Evolutionary conservation across 768 basidiomycete species (phyloP), one percentile per base, ranked within the genome.

Genomic region (Suillus subaureus): DNA sequence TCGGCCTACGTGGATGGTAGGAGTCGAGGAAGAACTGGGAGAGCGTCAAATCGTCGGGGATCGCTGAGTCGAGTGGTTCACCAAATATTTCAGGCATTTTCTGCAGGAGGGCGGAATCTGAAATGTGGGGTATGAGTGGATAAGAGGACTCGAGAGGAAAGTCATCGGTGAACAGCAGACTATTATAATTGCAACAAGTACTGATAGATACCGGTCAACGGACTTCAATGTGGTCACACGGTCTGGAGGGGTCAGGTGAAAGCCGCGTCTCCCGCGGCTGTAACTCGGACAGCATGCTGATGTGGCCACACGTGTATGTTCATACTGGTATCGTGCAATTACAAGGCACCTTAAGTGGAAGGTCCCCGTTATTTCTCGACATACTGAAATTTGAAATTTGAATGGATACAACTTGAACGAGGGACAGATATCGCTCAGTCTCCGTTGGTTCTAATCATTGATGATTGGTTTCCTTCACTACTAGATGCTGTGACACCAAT

Each of bases 21-120:
- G 71, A 73, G 61, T 85, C 83, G 16, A 91, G 79, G 60, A 91
- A 79, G 73, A 91, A 91, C 74, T 91, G 89, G 13, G 89, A 84
- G 8, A 91, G 79, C 15, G 84, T 85, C 49, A 90, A 75, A 74
- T 90, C 73, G 69, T 90, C 88, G 11, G 89, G 89, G 60, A 89
- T 85, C 39, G 70, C 68, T 61, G 78, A 79, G 54, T 83, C 70
- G 16, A 76, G 63, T 40, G 69, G 64, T 13, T 66, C 72, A 23
- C 72, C 69, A 21, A 69, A 69, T 70, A 76, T 73, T 64, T 79
- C 73, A 43, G 71, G 40, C 71, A 74, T 73, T 51, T 39, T 28
- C 11, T 58, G 16, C 56, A 39, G 15, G 37, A 28, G 23, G 26
- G 16, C 0, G 9, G 15, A 39, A 35, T 28, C 39, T 40, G 52